Conservation (phyloP, 2,329 filamentous ascomycete genomes). For the Colletotrichum falcatum region DNA sequence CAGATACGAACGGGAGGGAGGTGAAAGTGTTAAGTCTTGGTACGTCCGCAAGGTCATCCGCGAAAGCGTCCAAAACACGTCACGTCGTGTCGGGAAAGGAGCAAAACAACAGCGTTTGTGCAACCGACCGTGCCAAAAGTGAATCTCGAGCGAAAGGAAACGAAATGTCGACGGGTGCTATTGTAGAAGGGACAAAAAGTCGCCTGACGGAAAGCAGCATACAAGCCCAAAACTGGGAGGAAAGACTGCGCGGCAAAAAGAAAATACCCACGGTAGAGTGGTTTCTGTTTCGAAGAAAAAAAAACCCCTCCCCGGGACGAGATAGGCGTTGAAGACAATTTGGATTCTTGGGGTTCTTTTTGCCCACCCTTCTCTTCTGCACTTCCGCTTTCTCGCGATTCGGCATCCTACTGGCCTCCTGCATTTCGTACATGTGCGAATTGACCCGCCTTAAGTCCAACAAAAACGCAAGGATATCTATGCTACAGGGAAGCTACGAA, state of each 20-base stretch:
- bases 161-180: background rate
- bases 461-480: slow-evolving; percentile 1
- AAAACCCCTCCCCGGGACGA: slow-evolving; percentile 49
- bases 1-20: slow-evolving; percentile 17
- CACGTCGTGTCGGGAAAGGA: slow-evolving; percentile 1
- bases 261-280: slow-evolving; percentile 43
- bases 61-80: slow-evolving; percentile 12
- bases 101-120: background rate
- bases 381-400: background rate
- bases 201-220: slow-evolving; percentile 8
- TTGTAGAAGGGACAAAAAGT: background rate
- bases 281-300: slow-evolving; percentile 42
- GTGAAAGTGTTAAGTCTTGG: slow-evolving; percentile 28
- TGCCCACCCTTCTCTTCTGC: background rate
- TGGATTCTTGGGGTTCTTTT: slow-evolving; percentile 35
- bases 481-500: background rate
- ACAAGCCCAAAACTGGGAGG: slow-evolving; percentile 6
- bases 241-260: slow-evolving; percentile 20
- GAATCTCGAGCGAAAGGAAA: background rate
- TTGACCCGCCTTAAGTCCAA: background rate
- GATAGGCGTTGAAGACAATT: slow-evolving; percentile 54
- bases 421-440: slow-evolving; percentile 14
- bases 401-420: slow-evolving; percentile 21
- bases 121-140: slow-evolving; percentile 1
- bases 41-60: slow-evolving; percentile 6